Base-by-base conservation (phyloP, 1,139 yeast genomes). In the Sugiyamaella grinbergsii region DNA sequence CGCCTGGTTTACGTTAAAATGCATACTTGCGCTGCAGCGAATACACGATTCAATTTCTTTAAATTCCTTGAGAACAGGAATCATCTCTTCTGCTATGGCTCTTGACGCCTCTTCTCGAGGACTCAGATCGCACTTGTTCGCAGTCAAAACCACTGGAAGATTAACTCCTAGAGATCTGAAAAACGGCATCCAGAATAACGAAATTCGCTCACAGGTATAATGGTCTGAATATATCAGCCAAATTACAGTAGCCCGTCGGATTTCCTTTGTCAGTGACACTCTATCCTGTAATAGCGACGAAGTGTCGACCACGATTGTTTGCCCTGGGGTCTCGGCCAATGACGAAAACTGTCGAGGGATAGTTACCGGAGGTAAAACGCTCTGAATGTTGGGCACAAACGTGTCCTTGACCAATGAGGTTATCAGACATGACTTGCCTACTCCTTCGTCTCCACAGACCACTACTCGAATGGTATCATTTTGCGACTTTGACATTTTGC, bases 151-250 rank as follows among this genome's bases (percentile, higher is more conserved):
- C n/a, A 93, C 85, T 0, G 98, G 98, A 33, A 72, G 58, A 64
- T 93, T 93, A 46, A 93, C 90, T 2, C 98, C 98, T 77, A 89
- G 75, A 1, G 96, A 87, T 54, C 98, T 74, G 63, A 93, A 85
- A 73, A 85, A 79, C 41, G 95, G 95, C 80, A 93, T 84, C 98
- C 98, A 93, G 66, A 90, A 91, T 31, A 91, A 73, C 1, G 95
- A 83, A 8, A 93, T 81, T 49, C 98, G 76, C 65, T 93, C 98
- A 64, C 91, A 93, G 0, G 97, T 89, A 63, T 90, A 94, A 64
- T 90, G 96, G 62, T 91, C 98, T 1, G 94, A 80, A 65, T 90
- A 93, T 0, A 93, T 91, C 23, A 93, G 75, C 93, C 97, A 87
- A 7, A 93, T 86, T 10, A 90, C 97, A 67, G 88, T 93, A 0